Evolutionary conservation across 208 protist genomes (phyloP).

Genomic region (Leishmania aethiopica): DNA sequence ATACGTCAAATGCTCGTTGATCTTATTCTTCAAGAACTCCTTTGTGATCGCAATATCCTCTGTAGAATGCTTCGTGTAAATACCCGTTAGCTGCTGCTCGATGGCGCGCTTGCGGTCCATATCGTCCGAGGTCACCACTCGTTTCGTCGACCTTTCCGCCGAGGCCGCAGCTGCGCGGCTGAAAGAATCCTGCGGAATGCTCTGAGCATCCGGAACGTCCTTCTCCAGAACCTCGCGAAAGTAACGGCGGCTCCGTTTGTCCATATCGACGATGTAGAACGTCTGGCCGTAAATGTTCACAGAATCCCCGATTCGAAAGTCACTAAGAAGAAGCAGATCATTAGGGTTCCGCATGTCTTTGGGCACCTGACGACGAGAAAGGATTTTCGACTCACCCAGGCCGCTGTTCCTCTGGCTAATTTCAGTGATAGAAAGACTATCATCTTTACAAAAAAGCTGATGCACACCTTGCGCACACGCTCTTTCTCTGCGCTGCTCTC

Average conservation of each 20-base stretch:
- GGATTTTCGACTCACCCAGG: conserved; percentile 66
- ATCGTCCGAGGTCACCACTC: conserved; percentile 77
- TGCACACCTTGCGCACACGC: conserved; percentile 74
- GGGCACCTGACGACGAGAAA: conserved; percentile 80
- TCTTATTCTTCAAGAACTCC: conserved; percentile 87
- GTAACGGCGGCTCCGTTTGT: conserved; percentile 74
- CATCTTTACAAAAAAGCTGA: conserved; percentile 80
- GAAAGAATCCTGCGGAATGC: conserved; percentile 58
- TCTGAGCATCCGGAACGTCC: conserved; percentile 40
- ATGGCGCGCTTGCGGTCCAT: conserved; percentile 86
- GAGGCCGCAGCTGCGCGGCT: conserved; percentile 22
- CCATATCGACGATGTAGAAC: conserved; percentile 86
- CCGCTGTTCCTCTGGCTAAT: conserved; percentile 74
- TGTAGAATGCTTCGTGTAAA: conserved; percentile 87
- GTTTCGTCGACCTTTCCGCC: conserved; percentile 34
- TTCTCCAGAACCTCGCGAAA: conserved; percentile 55
- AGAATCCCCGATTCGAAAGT: conserved; percentile 71
- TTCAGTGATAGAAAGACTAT: conserved; percentile 83
- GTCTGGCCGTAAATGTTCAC: conserved; percentile 75
- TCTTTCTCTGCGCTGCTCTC: conserved; percentile 63
- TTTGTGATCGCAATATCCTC: conserved; percentile 84
- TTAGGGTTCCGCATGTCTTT: conserved; percentile 43
- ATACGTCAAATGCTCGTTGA: conserved; percentile 89
- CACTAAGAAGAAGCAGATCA: conserved; percentile 66
- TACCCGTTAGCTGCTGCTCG: conserved; percentile 87